Evolutionary conservation across 768 basidiomycete genomes (phyloP).

Genomic region (Podaxis sp.): DNA sequence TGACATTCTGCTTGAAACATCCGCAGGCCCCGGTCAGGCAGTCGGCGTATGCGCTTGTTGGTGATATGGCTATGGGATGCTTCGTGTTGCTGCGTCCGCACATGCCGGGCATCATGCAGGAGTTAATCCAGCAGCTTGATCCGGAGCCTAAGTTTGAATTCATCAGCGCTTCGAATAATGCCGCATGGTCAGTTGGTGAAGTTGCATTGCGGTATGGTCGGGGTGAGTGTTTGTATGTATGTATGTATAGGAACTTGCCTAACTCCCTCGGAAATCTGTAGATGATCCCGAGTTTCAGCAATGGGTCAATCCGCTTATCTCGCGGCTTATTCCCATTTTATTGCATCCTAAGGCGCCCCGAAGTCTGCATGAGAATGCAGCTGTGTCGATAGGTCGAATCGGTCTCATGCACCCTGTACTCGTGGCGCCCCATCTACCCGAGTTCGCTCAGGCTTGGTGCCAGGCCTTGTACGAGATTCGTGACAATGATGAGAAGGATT

Average conservation of each 20-base stretch:
- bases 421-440: slow-evolving; percentile 85
- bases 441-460: slow-evolving; percentile 96
- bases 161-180: slow-evolving; percentile 97
- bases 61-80: slow-evolving; percentile 96
- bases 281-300: slow-evolving; percentile 88
- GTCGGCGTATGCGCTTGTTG: slow-evolving; percentile 96
- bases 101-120: slow-evolving; percentile 86
- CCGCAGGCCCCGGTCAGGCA: slow-evolving; percentile 95
- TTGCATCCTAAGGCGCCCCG: slow-evolving; percentile 91
- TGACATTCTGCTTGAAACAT: slow-evolving; percentile 91
- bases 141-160: slow-evolving; percentile 93
- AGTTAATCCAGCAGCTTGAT: slow-evolving; percentile 86
- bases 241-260: not conserved
- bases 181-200: slow-evolving; percentile 99
- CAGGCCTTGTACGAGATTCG: slow-evolving; percentile 97
- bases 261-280: slow-evolving; percentile 24
- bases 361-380: slow-evolving; percentile 95
- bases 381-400: slow-evolving; percentile 95
- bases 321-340: slow-evolving; percentile 89
- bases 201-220: slow-evolving; percentile 90
- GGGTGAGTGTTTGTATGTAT: slow-evolving; percentile 42
- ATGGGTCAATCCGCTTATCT: slow-evolving; percentile 86
- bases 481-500: slow-evolving; percentile 99
- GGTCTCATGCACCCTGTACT: slow-evolving; percentile 88
- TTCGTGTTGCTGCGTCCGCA: slow-evolving; percentile 83